Percentiles rank a stretch among this genome's conserved stretches.
phyloP scores from a whole-genome alignment of 192 early-diverging fungal species.

The Coemansia biformis region DNA sequence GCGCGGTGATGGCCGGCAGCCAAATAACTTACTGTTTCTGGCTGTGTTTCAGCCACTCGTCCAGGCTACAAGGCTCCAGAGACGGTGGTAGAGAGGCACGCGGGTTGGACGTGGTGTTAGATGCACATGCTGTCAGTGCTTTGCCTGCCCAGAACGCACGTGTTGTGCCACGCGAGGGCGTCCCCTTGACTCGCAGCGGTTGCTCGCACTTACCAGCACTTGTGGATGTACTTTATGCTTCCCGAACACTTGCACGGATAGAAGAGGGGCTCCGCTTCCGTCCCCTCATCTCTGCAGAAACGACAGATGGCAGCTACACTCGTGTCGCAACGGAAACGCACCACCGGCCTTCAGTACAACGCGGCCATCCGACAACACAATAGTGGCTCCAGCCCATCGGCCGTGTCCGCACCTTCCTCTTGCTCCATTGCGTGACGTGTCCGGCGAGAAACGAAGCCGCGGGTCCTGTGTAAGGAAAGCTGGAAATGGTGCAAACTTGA shows the following conservation, averaged over 20 bases:
- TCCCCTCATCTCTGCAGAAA: conserved; percentile 62
- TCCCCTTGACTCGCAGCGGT: not conserved
- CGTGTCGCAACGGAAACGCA: no score
- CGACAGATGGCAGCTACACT: conserved; percentile 58
- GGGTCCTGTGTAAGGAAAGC: conserved; percentile 4
- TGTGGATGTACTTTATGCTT: conserved; percentile 83
- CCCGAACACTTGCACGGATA: conserved; percentile 93
- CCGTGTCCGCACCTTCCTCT: not conserved
- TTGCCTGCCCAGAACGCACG: no score
- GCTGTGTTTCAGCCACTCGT: conserved; percentile 70
- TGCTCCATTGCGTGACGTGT: not conserved
- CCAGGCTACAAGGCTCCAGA: conserved; percentile 39
- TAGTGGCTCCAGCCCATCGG: no score
- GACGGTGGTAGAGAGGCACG: not conserved
- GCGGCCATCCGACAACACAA: no score
- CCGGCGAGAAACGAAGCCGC: no score
- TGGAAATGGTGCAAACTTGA: no score
- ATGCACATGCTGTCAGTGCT: no score
- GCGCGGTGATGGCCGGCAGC: no score
- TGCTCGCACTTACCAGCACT: conserved; percentile 49
- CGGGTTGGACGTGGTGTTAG: not conserved
- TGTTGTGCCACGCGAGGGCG: no score
- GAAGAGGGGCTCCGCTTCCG: conserved; percentile 69
- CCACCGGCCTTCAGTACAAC: no score
- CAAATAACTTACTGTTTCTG: conserved; percentile 53